These are phyloP conservation scores for Brassica hybrid DNA, from an alignment of 441 rosid species.

Conservation along the genomic window DNA sequence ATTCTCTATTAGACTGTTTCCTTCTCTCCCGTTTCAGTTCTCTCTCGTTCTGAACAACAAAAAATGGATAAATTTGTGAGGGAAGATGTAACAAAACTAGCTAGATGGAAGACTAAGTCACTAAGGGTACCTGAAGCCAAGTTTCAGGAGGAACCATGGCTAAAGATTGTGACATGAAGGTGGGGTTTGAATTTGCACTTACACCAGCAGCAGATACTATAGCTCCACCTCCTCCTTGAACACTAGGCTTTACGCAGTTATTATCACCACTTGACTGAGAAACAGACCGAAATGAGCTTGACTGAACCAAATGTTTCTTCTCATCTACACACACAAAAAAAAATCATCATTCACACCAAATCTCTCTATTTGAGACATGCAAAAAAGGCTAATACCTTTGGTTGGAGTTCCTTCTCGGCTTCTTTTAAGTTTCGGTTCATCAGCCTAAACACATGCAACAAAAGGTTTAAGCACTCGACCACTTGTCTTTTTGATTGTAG, in stretches of 20 bases:
- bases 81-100: not conserved
- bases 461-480: too few species aligned
- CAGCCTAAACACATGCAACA: slow-evolving; percentile 29
- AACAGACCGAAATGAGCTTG: slow-evolving; percentile 41
- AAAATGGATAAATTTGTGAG: not conserved
- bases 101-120: too few species aligned
- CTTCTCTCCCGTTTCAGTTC: slow-evolving; percentile 86
- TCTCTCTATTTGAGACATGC: not conserved
- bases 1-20: slow-evolving; percentile 91
- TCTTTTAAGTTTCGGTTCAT: slow-evolving; percentile 52
- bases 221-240: slow-evolving; percentile 44
- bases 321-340: slow-evolving; percentile 18
- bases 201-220: slow-evolving; percentile 39
- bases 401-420: slow-evolving; percentile 50
- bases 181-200: slow-evolving; percentile 49
- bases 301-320: slow-evolving; percentile 32
- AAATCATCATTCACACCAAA: not conserved
- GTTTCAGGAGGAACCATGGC: slow-evolving; percentile 64
- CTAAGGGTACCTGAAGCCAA: slow-evolving; percentile 65
- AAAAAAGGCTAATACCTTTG: slow-evolving; percentile 40
- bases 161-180: slow-evolving; percentile 56
- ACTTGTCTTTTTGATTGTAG: too few species aligned
- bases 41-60: slow-evolving; percentile 60
- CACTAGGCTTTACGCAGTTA: slow-evolving; percentile 42
- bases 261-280: slow-evolving; percentile 38